Evolutionary conservation across 352 stramenopile genomes (phyloP).

Genomic region (Pythium phragmitis): DNA sequence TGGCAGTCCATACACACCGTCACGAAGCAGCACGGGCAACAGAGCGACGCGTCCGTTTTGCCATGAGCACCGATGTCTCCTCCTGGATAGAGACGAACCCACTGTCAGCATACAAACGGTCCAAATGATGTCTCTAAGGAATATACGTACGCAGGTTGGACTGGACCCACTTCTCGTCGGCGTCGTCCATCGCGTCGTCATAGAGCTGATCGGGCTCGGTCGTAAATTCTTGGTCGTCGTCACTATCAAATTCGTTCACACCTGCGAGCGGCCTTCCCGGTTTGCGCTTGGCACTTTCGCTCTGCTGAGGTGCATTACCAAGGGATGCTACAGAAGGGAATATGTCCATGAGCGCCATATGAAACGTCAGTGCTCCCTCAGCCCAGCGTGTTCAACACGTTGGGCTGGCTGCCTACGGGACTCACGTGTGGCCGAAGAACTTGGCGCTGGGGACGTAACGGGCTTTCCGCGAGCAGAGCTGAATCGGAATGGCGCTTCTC

Average conservation of each 20-base stretch:
- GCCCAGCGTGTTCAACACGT: neutral
- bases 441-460: conserved; percentile 22
- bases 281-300: conserved; percentile 35
- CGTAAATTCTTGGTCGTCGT: conserved; percentile 19
- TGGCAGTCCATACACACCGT: conserved; percentile 77
- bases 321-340: conserved; percentile 14
- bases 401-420: conserved; percentile 6
- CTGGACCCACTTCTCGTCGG: conserved; percentile 70
- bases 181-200: conserved; percentile 59
- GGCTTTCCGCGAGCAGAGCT: neutral
- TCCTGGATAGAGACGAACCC: neutral
- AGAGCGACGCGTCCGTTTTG: conserved; percentile 58
- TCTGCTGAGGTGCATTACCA: conserved; percentile 31
- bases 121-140: neutral
- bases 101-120: neutral
- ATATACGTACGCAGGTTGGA: conserved; percentile 46
- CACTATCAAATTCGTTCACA: conserved; percentile 25
- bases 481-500: conserved; percentile 52
- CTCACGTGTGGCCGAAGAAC: conserved; percentile 13
- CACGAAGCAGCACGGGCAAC: conserved; percentile 81
- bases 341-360: neutral
- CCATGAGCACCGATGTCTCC: neutral
- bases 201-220: conserved; percentile 58
- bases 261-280: conserved; percentile 17
- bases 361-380: conserved; percentile 1